Evolutionary conservation across 257 asterid species (phyloP).

Genomic region (Nicotiana knightiana): DNA sequence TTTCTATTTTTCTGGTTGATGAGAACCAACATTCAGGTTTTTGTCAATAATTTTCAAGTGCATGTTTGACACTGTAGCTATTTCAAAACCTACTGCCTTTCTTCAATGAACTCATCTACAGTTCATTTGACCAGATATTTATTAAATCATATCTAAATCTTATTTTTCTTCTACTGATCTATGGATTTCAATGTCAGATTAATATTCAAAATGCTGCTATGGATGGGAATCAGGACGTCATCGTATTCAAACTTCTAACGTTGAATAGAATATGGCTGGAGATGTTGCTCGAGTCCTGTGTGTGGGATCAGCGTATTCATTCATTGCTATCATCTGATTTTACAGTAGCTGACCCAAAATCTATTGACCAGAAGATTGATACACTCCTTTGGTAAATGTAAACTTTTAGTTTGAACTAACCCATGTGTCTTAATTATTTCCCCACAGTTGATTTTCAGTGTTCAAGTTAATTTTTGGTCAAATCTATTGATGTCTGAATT

Average conservation of each 20-base stretch:
- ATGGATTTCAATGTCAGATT: no score
- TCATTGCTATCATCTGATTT: no score
- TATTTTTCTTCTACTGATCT: conserved; percentile 16
- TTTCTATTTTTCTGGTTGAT: no score
- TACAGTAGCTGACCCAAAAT: conserved; percentile 21
- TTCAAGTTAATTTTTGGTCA: no score
- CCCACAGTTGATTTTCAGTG: no score
- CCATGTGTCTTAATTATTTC: no score
- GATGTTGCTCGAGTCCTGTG: conserved; percentile 61
- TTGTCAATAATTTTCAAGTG: no score
- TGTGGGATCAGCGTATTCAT: conserved; percentile 83
- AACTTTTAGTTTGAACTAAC: no score
- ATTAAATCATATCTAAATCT: background rate
- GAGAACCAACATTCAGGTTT: no score
- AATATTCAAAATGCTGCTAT: conserved; percentile 39
- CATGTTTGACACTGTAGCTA: background rate
- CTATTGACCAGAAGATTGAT: conserved; percentile 4
- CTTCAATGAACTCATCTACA: background rate
- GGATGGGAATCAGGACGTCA: background rate
- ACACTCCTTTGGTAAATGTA: no score
- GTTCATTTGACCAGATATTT: background rate
- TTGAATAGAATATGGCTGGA: conserved; percentile 63
- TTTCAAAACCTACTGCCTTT: background rate
- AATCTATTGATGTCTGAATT: no score
- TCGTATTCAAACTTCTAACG: conserved; percentile 31